Evolutionary conservation across 352 stramenopile species (phyloP).

Genomic region (Pythium guiyangense): DNA sequence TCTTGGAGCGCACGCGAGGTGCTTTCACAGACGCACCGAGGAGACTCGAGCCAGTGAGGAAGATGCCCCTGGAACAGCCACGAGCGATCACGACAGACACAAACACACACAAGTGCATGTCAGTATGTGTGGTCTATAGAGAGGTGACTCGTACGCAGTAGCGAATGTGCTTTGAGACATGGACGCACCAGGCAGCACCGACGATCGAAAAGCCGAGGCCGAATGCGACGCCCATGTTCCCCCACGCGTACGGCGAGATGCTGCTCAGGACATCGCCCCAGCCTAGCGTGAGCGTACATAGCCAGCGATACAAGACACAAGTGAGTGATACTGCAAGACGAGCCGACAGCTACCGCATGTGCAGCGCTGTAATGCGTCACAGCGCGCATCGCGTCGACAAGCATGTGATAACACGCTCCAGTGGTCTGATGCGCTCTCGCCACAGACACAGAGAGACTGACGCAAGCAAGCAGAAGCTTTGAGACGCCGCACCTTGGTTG

Average conservation of each 20-base stretch:
- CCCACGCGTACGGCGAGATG: constrained; percentile 98
- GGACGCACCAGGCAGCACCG: constrained; percentile 91
- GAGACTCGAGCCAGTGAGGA: constrained; percentile 93
- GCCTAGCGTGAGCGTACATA: constrained; percentile 25
- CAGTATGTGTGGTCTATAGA: neutral
- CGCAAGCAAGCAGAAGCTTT: neutral
- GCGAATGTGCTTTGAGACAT: neutral
- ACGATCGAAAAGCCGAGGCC: constrained; percentile 96
- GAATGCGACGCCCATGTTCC: constrained; percentile 96
- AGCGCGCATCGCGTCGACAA: too few relatives aligned
- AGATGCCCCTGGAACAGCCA: constrained; percentile 73
- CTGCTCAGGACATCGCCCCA: constrained; percentile 96
- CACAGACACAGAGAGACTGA: neutral
- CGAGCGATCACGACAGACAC: neutral
- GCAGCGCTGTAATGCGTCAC: too few relatives aligned
- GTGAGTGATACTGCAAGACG: neutral
- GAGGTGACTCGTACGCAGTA: neutral
- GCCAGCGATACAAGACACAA: neutral
- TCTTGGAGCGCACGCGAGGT: constrained; percentile 98
- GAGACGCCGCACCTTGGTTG: constrained; percentile 59
- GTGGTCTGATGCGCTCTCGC: too few relatives aligned
- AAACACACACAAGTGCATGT: neutral
- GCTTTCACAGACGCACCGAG: constrained; percentile 98
- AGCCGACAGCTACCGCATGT: neutral
- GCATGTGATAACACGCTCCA: too few relatives aligned